A percentile compares a stretch with the other conserved stretches of the same genome.
Conservation (phyloP, 1,139 yeast genomes). For the Diutina neorugosa region DNA sequence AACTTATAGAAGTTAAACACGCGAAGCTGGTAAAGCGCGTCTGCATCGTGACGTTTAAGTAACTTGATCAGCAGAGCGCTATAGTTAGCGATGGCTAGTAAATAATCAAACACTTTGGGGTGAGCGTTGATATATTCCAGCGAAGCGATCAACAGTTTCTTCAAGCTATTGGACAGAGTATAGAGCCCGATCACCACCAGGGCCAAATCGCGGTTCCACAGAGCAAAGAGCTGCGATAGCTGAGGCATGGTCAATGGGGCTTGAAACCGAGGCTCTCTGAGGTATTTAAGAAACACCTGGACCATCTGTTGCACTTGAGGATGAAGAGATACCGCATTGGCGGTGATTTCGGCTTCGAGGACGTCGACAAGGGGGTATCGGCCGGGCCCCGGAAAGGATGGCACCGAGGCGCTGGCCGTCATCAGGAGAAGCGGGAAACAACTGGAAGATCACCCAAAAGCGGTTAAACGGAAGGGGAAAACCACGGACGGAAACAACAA, state of each 20-base stretch:
- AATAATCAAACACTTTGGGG: conserved; percentile 26
- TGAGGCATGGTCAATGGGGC: conserved; percentile 27
- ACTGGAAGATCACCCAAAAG: too few relatives aligned
- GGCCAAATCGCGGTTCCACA: conserved; percentile 27
- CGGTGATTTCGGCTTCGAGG: neutral
- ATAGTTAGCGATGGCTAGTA: conserved; percentile 34
- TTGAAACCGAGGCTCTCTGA: conserved; percentile 34
- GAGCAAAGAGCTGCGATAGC: conserved; percentile 20
- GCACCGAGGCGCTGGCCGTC: neutral
- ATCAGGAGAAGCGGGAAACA: too few relatives aligned
- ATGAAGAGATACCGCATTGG: conserved; percentile 7
- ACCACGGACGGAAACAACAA: too few relatives aligned
- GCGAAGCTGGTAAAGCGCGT: conserved; percentile 26
- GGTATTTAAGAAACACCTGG: conserved; percentile 21
- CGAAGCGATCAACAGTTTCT: conserved; percentile 24
- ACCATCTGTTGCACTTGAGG: conserved; percentile 16
- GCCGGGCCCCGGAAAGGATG: neutral
- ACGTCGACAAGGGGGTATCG: neutral
- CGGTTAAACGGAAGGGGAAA: neutral
- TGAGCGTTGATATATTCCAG: conserved; percentile 18
- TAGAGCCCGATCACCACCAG: conserved; percentile 21
- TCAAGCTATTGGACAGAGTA: conserved; percentile 28
- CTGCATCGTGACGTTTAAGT: conserved; percentile 24
- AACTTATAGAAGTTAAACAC: conserved; percentile 32
- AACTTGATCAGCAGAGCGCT: conserved; percentile 27